Evolutionary conservation across 495 filamentous ascomycete genomes (phyloP).

Genomic region (Amniculicola lignicola): DNA sequence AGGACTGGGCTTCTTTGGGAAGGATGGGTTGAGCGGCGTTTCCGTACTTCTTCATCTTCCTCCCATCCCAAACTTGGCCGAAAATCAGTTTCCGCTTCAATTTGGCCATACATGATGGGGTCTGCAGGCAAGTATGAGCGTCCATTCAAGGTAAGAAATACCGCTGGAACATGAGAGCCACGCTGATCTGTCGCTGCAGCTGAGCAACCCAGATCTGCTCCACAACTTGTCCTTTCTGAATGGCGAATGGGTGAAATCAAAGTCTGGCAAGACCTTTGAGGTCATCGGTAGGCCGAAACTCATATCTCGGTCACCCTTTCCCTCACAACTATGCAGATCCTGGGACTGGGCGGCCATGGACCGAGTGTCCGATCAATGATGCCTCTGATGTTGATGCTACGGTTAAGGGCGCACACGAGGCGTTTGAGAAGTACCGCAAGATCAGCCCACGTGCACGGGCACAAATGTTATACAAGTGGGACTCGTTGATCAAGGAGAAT

Average conservation of each 20-base stretch:
- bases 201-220: constrained; percentile 58
- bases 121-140: constrained; percentile 16
- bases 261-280: constrained; percentile 63
- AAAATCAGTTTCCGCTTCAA: too few species aligned
- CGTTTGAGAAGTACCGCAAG: constrained; percentile 61
- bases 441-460: constrained; percentile 60
- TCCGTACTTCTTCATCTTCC: too few species aligned
- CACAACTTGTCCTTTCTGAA: constrained; percentile 57
- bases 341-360: constrained; percentile 62
- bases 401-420: constrained; percentile 56
- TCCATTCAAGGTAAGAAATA: constrained; percentile 20
- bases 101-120: constrained; percentile 17
- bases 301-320: background rate
- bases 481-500: constrained; percentile 42
- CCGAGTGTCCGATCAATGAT: constrained; percentile 59
- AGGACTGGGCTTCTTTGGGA: too few species aligned
- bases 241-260: constrained; percentile 61
- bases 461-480: constrained; percentile 57
- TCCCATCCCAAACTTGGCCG: too few species aligned
- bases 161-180: too few species aligned
- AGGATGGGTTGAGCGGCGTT: too few species aligned
- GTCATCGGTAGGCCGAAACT: constrained; percentile 53
- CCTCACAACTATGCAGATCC: constrained; percentile 49
- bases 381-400: constrained; percentile 60
- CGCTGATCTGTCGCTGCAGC: constrained; percentile 46